phyloP scores from a whole-genome alignment of 352 stramenopile species.

The Pythium aquatile region DNA sequence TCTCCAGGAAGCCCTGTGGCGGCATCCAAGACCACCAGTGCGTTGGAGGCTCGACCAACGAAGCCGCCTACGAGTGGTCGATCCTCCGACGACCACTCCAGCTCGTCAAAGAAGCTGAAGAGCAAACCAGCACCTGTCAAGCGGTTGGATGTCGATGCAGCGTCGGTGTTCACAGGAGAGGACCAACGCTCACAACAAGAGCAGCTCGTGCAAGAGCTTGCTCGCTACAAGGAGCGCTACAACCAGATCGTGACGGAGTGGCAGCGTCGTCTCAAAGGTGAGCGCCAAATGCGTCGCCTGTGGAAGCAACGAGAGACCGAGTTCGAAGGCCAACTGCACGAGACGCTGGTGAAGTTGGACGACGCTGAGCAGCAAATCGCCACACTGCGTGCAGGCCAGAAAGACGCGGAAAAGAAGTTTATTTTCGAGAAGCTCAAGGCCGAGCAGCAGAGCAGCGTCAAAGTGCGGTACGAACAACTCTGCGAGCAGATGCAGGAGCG shows the following conservation, averaged over 20 bases:
- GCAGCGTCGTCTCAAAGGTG: constrained; percentile 70
- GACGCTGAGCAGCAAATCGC: constrained; percentile 42
- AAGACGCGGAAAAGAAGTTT: constrained; percentile 69
- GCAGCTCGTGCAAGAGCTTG: constrained; percentile 52
- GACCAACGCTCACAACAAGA: constrained; percentile 9
- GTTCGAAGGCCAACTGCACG: constrained; percentile 66
- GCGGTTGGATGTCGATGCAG: constrained; percentile 17
- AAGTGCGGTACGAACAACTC: constrained; percentile 65
- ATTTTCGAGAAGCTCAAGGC: constrained; percentile 65
- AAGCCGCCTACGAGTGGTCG: constrained; percentile 6
- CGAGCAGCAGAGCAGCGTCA: constrained; percentile 81
- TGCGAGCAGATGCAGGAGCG: constrained; percentile 76
- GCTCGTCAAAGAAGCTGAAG: constrained; percentile 8
- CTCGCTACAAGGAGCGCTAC: constrained; percentile 78
- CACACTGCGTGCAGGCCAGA: constrained; percentile 42
- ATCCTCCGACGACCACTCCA: background rate
- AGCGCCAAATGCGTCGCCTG: constrained; percentile 73
- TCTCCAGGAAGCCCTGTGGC: constrained; percentile 12
- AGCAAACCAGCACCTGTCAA: constrained; percentile 21
- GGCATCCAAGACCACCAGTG: background rate
- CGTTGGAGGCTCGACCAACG: constrained; percentile 8
- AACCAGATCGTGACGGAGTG: constrained; percentile 79
- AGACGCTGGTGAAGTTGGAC: constrained; percentile 54
- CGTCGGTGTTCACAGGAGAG: background rate
- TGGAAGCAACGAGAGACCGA: constrained; percentile 78